Evolutionary conservation across 352 stramenopile genomes (phyloP).

Genomic region (Saprolegnia parasitica): DNA sequence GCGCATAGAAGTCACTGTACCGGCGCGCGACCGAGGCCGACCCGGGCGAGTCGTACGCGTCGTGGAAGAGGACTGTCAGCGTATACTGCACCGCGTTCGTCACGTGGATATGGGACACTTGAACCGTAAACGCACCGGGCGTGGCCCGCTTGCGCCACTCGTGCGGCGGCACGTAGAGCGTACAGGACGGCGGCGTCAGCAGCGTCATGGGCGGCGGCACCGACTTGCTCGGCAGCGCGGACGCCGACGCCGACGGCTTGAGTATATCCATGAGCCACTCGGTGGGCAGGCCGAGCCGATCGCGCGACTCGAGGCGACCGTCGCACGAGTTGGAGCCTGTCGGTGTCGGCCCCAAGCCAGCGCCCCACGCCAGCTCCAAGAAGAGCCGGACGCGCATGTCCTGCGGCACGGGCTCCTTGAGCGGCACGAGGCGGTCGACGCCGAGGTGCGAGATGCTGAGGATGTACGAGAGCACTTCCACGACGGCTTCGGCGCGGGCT

Average conservation of each 20-base stretch:
- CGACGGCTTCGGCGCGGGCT: slow-evolving; percentile 47
- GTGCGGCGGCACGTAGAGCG: slow-evolving; percentile 49
- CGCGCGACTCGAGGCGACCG: slow-evolving; percentile 55
- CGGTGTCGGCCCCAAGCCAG: slow-evolving; percentile 44
- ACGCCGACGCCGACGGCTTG: slow-evolving; percentile 31
- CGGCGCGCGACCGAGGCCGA: slow-evolving; percentile 51
- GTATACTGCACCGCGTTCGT: slow-evolving; percentile 45
- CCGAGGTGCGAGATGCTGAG: slow-evolving; percentile 63
- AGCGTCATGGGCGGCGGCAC: slow-evolving; percentile 15
- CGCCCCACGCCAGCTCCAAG: slow-evolving; percentile 48
- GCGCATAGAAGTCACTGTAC: slow-evolving; percentile 63
- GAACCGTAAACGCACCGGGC: slow-evolving; percentile 61
- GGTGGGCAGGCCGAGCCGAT: slow-evolving; percentile 47
- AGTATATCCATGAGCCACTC: slow-evolving; percentile 53
- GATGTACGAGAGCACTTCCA: slow-evolving; percentile 55
- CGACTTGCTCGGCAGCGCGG: neutral
- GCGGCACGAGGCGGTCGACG: slow-evolving; percentile 53
- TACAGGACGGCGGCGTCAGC: slow-evolving; percentile 40
- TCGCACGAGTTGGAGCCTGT: slow-evolving; percentile 69
- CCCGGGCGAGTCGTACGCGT: slow-evolving; percentile 36
- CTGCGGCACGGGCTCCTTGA: slow-evolving; percentile 54
- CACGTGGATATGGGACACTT: slow-evolving; percentile 53
- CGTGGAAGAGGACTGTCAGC: slow-evolving; percentile 59
- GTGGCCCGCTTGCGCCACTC: slow-evolving; percentile 48
- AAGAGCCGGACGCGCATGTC: slow-evolving; percentile 70